Evolutionary conservation across 768 basidiomycete species (phyloP), one percentile per base, ranked within the genome.

Genomic region (Suillus subalutaceus): DNA sequence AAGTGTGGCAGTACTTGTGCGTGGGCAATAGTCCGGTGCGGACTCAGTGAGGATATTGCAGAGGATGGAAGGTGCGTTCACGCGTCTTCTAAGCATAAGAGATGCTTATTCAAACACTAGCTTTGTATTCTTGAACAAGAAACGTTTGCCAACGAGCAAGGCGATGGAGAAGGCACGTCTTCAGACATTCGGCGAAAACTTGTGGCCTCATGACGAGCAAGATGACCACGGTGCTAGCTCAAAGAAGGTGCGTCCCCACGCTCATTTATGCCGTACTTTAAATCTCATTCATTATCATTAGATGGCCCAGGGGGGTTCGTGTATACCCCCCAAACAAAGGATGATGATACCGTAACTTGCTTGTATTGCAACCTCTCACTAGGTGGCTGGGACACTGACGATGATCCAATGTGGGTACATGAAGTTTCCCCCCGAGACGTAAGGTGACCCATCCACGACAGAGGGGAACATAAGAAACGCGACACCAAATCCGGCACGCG

Each of bases 231-330:
- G 86, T 30, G 91, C 90, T n/a, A 87, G 79, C 46, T 91, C 92
- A 12, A 83, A 83, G 74, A 91, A 89, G 81, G 94, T 90, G 67
- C 6, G 69, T 64, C 53, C 38, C 3, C 38, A 56, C 32, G 32
- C 6, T 56, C 15, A 37, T 9, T 20, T 18, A 15, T 40, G 9
- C 6, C 8, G 8, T 1, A 35, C 50, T 30, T 66, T 30, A 52
- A n/a, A 69, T 16, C 61, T 65, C 58, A 56, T 32, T 37, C 37
- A 35, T 32, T 65, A 18, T 74, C 9, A 23, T 18, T 68, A 96
- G 96, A 90, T 99, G 86, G 92, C 96, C 0, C 87, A 86, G 69
- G 94, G 95, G 96, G 96, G 9, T 97, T 97, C 73, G 85, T 93
- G 0, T 93, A 85, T 74, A 89, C 88, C 0, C 92, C 94, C 2